phyloP scores from a whole-genome alignment of 2,329 filamentous ascomycete genomes.

The Colletotrichum orbiculare region DNA sequence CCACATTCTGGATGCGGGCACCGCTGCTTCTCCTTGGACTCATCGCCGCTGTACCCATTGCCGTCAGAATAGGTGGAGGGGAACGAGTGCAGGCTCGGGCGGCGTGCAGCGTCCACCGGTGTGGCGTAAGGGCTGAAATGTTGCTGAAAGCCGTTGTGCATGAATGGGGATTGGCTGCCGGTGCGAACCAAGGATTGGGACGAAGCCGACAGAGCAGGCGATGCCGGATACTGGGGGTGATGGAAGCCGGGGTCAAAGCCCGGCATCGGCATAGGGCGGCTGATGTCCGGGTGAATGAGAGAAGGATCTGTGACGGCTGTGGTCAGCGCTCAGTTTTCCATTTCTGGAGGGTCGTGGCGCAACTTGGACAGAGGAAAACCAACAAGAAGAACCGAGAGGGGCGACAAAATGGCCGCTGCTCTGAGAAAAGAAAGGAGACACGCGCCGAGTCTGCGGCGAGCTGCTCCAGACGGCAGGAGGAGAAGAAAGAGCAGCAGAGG shows the following conservation, averaged over 20 bases:
- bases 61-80: conserved; percentile 69
- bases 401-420: conserved; percentile 64
- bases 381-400: conserved; percentile 63
- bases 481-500: conserved; percentile 47
- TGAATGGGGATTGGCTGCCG: conserved; percentile 74
- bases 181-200: conserved; percentile 62
- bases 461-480: conserved; percentile 46
- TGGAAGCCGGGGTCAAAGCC: conserved; percentile 62
- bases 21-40: conserved; percentile 74
- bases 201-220: conserved; percentile 71
- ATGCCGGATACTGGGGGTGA: conserved; percentile 64
- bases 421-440: conserved; percentile 63
- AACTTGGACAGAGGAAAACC: conserved; percentile 55
- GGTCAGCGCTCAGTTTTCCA: conserved; percentile 48
- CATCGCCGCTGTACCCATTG: conserved; percentile 71
- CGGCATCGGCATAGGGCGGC: conserved; percentile 60
- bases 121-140: conserved; percentile 66
- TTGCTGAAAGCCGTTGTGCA: conserved; percentile 65
- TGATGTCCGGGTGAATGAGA: conserved; percentile 66
- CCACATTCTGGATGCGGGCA: conserved; percentile 89
- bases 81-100: conserved; percentile 74
- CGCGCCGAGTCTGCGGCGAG: conserved; percentile 42
- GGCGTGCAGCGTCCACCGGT: conserved; percentile 62
- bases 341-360: conserved; percentile 33
- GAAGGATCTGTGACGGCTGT: conserved; percentile 60